phyloP scores from a whole-genome alignment of 1,284 basidiomycete genomes.

The Heterobasidion parviporum region DNA sequence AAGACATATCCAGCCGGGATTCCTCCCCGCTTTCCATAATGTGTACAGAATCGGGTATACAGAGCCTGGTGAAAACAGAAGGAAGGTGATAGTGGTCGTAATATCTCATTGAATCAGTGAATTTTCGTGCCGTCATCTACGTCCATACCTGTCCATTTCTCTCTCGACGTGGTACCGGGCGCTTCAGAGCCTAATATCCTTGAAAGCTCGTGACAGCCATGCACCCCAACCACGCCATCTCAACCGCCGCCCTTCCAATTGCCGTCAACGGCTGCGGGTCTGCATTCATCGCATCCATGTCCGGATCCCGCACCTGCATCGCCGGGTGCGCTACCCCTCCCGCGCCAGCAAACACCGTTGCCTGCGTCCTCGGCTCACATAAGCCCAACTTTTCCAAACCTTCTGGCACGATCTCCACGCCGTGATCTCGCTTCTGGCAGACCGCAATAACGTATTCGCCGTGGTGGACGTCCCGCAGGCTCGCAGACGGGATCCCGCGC shows the following conservation, averaged over 20 bases:
- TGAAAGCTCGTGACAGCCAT: constrained; percentile 66
- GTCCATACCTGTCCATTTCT: too few species aligned
- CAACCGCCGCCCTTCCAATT: constrained; percentile 66
- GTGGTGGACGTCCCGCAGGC: constrained; percentile 20
- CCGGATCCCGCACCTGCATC: constrained; percentile 28
- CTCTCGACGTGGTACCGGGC: neutral
- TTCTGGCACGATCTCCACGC: constrained; percentile 63
- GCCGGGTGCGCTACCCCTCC: constrained; percentile 14
- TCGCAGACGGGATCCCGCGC: constrained; percentile 27
- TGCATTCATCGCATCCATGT: constrained; percentile 24
- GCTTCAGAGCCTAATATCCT: constrained; percentile 1
- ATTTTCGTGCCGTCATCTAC: too few species aligned
- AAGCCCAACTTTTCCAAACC: constrained; percentile 63
- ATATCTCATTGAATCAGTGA: too few species aligned
- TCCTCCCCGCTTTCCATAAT: neutral
- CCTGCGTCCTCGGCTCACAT: constrained; percentile 23
- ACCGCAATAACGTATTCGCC: constrained; percentile 45
- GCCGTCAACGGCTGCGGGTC: constrained; percentile 45
- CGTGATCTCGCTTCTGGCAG: constrained; percentile 52
- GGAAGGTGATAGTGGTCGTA: neutral
- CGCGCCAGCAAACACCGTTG: constrained; percentile 14
- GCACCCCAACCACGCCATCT: constrained; percentile 77
- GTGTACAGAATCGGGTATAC: neutral
- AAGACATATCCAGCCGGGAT: too few species aligned
- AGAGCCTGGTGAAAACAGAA: neutral